Evolutionary conservation across 202 grass and related monocot genomes (phyloP).

Genomic region (Panicum hallii): DNA sequence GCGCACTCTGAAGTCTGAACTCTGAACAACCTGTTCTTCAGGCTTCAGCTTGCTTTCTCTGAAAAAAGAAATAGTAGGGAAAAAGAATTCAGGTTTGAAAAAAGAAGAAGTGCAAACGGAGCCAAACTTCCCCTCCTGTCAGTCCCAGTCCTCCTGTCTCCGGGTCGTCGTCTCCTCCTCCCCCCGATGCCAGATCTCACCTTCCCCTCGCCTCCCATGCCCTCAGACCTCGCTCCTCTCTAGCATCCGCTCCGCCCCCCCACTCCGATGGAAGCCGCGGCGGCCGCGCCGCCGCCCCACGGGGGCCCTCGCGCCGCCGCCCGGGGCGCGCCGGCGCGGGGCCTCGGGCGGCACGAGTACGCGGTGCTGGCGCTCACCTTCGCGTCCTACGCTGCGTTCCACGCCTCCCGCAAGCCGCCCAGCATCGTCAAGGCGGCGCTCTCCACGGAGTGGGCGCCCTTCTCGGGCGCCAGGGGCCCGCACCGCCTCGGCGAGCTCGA

Average conservation of each 20-base stretch:
- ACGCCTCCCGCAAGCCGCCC: conserved; percentile 94
- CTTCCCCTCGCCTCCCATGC: conserved; percentile 26
- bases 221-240: background rate
- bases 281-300: background rate
- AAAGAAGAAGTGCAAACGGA: background rate
- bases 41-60: too few species aligned
- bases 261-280: conserved; percentile 43
- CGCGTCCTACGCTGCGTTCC: conserved; percentile 81
- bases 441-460: conserved; percentile 68
- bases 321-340: conserved; percentile 26
- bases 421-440: conserved; percentile 95
- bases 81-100: background rate
- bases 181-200: conserved; percentile 40
- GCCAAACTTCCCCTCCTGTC: background rate
- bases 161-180: conserved; percentile 15
- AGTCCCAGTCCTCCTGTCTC: background rate
- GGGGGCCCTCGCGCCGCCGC: background rate
- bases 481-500: conserved; percentile 93
- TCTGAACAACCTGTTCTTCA: conserved; percentile 5
- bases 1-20: background rate
- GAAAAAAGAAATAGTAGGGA: background rate
- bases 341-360: conserved; percentile 58
- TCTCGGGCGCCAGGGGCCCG: conserved; percentile 66
- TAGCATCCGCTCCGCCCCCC: background rate
- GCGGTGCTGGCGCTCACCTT: conserved; percentile 75